A percentile compares a stretch with the other conserved stretches of the same genome.
phyloP scores from a whole-genome alignment of 179 eudicot species.

The Silene noctiflora region DNA sequence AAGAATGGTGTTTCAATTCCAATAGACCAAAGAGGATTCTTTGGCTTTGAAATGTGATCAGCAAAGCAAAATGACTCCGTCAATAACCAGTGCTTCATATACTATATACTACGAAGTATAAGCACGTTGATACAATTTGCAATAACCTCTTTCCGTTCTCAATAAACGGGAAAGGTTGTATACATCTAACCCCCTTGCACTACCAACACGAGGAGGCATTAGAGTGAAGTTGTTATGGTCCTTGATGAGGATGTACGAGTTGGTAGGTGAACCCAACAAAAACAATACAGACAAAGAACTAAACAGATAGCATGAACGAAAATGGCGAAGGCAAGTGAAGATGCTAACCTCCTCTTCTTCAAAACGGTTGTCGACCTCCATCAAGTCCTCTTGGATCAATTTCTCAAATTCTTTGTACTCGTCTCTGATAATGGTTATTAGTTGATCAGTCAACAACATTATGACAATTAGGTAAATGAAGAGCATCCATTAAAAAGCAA shows the following conservation, averaged over 20 bases:
- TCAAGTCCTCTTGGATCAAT: conserved; percentile 70
- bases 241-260: background rate
- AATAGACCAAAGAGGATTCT: background rate
- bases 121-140: background rate
- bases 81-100: no score
- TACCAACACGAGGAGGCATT: background rate
- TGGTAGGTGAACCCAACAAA: conserved; percentile 5
- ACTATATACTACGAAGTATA: no score
- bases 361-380: conserved; percentile 77
- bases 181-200: background rate
- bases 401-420: conserved; percentile 94
- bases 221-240: background rate
- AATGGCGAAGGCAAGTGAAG: background rate
- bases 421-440: conserved; percentile 46
- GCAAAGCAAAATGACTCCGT: background rate
- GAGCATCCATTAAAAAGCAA: background rate
- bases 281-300: background rate
- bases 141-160: background rate
- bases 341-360: conserved; percentile 92
- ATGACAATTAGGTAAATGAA: background rate
- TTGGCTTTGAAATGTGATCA: background rate
- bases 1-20: background rate
- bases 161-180: background rate
- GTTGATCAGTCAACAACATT: conserved; percentile 10
- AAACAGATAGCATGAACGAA: background rate